Evolutionary conservation across 75 land plant genomes (phyloP), one percentile per base, ranked within the genome.

Genomic region (Cupressus sempervirens): DNA sequence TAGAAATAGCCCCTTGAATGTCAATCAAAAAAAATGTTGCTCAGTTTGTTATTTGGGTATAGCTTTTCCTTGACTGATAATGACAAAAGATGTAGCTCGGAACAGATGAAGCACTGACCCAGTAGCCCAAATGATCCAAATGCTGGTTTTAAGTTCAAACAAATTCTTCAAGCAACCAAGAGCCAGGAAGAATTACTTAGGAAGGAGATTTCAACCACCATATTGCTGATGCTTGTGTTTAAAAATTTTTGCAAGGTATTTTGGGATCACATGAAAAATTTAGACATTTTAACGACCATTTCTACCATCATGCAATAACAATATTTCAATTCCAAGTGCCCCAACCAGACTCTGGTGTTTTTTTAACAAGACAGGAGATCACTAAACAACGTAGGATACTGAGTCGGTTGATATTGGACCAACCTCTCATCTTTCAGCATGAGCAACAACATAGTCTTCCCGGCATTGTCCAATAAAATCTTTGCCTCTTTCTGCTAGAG

Each of bases 401-500:
- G n/a, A n/a, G n/a, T n/a, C n/a, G n/a, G n/a, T n/a, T n/a, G n/a
- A n/a, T n/a, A n/a, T n/a, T n/a, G n/a, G n/a, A n/a, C n/a, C n/a
- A n/a, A n/a, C n/a, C n/a, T n/a, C 93, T 93, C 95, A 45, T 94
- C 95, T 84, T 93, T 94, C 83, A 94, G 83, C 95, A 94, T 94
- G 46, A 93, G 95, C 82, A 94, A 91, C 85, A 94, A 81, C 30
- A 95, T 94, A 14, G 95, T 94, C 88, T 94, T 94, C 30, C 95
- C 95, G 34, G 95, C 94, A 87, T 94, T 94, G 84, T 94, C 95
- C 38, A 94, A 87, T 46, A 94, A 81, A 86, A 93, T 90, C 86
- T 93, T 92, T 79, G 94, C 95, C 85, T 94, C 95, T 75, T 92
- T 92, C 87, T 94, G 92, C 94, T 92, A 93, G 76, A 93, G 82